Evolutionary conservation across 441 rosid species (phyloP).

Genomic region (Erodium trifolium): DNA sequence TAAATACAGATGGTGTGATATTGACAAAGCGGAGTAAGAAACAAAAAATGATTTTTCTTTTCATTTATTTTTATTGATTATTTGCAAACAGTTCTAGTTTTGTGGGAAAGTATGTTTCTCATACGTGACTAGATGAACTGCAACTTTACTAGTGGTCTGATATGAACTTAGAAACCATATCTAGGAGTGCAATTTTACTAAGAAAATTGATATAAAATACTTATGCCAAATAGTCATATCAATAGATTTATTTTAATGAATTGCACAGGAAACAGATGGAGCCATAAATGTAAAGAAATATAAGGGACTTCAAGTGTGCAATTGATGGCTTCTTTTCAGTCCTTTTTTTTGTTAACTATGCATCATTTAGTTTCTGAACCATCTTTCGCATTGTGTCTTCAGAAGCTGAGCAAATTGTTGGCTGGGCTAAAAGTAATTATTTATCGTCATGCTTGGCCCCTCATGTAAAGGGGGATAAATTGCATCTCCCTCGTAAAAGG

Average conservation of each 20-base stretch:
- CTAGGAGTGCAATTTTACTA: background rate
- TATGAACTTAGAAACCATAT: background rate
- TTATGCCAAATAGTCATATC: too few species aligned
- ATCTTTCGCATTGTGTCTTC: slow-evolving; percentile 22
- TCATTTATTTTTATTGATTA: slow-evolving; percentile 5
- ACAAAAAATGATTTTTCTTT: slow-evolving; percentile 16
- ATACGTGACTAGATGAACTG: background rate
- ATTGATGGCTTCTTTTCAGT: background rate
- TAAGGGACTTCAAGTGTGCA: background rate
- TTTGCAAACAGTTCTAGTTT: background rate
- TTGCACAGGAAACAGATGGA: too few species aligned
- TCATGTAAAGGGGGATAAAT: slow-evolving; percentile 55
- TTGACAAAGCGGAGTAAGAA: slow-evolving; percentile 72
- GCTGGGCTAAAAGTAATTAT: slow-evolving; percentile 92
- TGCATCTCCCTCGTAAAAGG: slow-evolving; percentile 79
- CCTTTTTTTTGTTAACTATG: slow-evolving; percentile 11
- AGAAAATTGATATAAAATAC: background rate
- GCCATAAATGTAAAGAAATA: too few species aligned
- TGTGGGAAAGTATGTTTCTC: background rate
- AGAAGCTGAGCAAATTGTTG: slow-evolving; percentile 93
- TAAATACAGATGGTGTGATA: slow-evolving; percentile 73
- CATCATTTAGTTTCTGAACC: background rate
- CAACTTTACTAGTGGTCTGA: background rate
- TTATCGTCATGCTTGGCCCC: slow-evolving; percentile 58
- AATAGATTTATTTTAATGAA: too few species aligned